Conservation (phyloP, 1,284 basidiomycete genomes). For the Pascua guehoae region DNA sequence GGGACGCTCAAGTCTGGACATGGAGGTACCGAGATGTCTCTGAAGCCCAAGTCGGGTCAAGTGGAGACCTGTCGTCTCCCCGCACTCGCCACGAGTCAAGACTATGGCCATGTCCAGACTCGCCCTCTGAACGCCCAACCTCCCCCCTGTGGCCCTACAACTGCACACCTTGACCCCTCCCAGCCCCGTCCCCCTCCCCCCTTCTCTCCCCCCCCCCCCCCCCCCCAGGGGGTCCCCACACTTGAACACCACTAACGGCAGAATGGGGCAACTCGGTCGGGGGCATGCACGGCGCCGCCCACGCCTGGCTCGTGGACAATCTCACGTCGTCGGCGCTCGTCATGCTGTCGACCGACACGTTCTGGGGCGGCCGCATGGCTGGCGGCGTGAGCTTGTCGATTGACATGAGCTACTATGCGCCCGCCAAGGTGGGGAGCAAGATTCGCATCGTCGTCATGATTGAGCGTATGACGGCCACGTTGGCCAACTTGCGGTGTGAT, state of each 20-base stretch:
- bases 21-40: too few relatives aligned
- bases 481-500: constrained; percentile 10
- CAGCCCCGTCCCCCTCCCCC: too few relatives aligned
- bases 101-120: too few relatives aligned
- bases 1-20: too few relatives aligned
- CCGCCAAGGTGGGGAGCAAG: constrained; percentile 7
- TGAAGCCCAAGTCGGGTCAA: too few relatives aligned
- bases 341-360: constrained; percentile 1
- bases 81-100: too few relatives aligned
- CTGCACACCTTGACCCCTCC: too few relatives aligned
- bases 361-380: constrained; percentile 35
- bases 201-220: too few relatives aligned
- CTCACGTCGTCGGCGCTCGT: neutral
- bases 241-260: constrained; percentile 7
- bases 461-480: constrained; percentile 9
- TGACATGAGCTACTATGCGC: constrained; percentile 28
- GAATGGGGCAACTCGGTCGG: constrained; percentile 34
- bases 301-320: constrained; percentile 38
- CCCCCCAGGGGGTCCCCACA: too few relatives aligned
- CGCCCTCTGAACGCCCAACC: too few relatives aligned
- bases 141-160: too few relatives aligned
- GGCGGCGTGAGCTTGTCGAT: constrained; percentile 29
- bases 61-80: too few relatives aligned
- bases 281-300: constrained; percentile 38
- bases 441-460: constrained; percentile 9